Evolutionary conservation across 202 grass and related monocot species (phyloP).

Genomic region (Zizania palustris): DNA sequence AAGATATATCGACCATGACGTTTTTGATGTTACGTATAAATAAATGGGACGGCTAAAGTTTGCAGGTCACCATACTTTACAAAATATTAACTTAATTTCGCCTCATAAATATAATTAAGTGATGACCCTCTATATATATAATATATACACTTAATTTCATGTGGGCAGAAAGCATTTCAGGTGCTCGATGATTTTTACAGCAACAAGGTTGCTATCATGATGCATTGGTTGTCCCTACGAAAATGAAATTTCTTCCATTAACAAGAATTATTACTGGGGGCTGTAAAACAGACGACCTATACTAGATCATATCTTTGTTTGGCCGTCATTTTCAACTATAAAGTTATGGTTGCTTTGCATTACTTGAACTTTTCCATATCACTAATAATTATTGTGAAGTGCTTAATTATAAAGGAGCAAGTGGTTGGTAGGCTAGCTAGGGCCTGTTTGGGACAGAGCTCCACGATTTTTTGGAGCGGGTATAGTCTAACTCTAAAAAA

Average conservation of each 20-base stretch:
- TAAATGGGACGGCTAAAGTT: neutral
- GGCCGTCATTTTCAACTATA: no score
- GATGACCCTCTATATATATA: conserved; percentile 2
- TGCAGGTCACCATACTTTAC: conserved; percentile 1
- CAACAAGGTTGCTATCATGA: neutral
- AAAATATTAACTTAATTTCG: neutral
- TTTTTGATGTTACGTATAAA: neutral
- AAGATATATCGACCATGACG: conserved; percentile 9
- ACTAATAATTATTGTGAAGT: no score
- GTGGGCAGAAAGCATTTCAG: conserved; percentile 35
- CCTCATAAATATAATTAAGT: neutral
- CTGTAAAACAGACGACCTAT: no score
- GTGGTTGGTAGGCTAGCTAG: no score
- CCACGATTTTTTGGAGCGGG: no score
- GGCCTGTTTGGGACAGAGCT: no score
- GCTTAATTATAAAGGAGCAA: no score
- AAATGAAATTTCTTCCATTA: neutral
- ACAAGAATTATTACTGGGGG: neutral
- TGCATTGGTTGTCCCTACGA: neutral
- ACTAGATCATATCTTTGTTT: no score
- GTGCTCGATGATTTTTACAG: conserved; percentile 21
- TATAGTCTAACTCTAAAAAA: no score
- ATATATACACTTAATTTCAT: no score
- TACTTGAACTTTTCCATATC: no score
- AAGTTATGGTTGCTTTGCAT: no score